phyloP scores from a whole-genome alignment of 148 eudicot species.

The Nepenthes gracilis region DNA sequence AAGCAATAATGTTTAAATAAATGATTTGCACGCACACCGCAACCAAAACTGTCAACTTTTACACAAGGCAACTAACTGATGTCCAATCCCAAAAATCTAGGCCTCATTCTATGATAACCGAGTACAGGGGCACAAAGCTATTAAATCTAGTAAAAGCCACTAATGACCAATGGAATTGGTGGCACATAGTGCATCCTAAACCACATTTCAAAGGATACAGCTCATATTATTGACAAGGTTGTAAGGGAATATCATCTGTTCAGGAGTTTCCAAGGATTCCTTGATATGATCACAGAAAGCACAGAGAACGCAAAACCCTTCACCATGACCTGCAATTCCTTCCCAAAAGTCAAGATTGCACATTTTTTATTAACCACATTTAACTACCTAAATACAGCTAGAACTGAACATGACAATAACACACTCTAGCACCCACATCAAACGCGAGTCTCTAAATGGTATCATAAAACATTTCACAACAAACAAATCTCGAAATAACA shows the following conservation, averaged over 20 bases:
- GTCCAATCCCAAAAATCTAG: no score
- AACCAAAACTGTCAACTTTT: background rate
- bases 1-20: background rate
- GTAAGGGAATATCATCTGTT: conserved; percentile 27
- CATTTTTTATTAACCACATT: background rate
- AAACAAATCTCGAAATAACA: background rate
- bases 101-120: no score
- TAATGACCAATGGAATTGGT: no score
- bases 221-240: conserved; percentile 52
- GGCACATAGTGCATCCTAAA: no score
- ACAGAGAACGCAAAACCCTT: conserved; percentile 54
- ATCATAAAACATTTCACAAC: no score
- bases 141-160: no score
- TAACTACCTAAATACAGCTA: background rate
- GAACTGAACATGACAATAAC: background rate
- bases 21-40: background rate
- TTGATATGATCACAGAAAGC: conserved; percentile 45
- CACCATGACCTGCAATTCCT: conserved; percentile 29
- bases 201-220: conserved; percentile 46
- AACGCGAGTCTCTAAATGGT: no score
- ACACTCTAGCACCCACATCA: no score
- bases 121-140: no score
- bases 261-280: conserved; percentile 22
- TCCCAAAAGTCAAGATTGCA: background rate
- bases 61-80: no score